Evolutionary conservation across 2,329 filamentous ascomycete species (phyloP), one percentile per base, ranked within the genome.

Genomic region (Arthrobotrys megalospora): DNA sequence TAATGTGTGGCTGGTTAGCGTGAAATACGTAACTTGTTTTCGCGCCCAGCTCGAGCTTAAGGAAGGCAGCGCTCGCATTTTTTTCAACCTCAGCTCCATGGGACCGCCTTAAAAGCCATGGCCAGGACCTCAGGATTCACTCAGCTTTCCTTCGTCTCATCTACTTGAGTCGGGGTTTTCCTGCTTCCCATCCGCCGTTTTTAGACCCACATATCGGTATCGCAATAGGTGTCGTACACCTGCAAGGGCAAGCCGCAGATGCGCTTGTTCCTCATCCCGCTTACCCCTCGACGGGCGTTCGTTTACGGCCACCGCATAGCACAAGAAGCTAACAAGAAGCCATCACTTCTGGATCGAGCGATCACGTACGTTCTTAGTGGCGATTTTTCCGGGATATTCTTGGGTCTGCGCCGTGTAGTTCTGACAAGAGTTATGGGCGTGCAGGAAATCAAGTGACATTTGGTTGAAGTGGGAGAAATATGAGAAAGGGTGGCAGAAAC

Each of bases 221-320:
- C 66, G n/a, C 45, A 50, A 60, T 52, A 52, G 48, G 14, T 62
- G 34, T 32, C 50, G 47, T 32, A 60, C 53, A 53, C 53, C 36
- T 67, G 28, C 24, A 48, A 62, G 38, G 41, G 52, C 66, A 47
- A 67, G 50, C 73, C 60, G 73, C 55, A 83, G 79, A 98, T 99
- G 96, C 93, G 94, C 84, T 89, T 99, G 85, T 97, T 94, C 86
- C 90, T 99, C 80, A 89, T 99, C 72, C 96, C 96, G 80, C 91
- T 99, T 82, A 97, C 95, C 76, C 97, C 94, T 81, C 90, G 92
- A 83, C 92, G 94, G 83, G 94, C 93, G 64, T 90, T 99, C 80
- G 90, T 99, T 82, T 98, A 97, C 87, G 96, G 93, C 85, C 92
- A 97, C 83, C 91, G 91, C 80, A 86, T 92, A 80, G 88, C 90